Evolutionary conservation across 352 stramenopile genomes (phyloP), one percentile per base, ranked within the genome.

Genomic region (Phytopythium chamaehyphon): DNA sequence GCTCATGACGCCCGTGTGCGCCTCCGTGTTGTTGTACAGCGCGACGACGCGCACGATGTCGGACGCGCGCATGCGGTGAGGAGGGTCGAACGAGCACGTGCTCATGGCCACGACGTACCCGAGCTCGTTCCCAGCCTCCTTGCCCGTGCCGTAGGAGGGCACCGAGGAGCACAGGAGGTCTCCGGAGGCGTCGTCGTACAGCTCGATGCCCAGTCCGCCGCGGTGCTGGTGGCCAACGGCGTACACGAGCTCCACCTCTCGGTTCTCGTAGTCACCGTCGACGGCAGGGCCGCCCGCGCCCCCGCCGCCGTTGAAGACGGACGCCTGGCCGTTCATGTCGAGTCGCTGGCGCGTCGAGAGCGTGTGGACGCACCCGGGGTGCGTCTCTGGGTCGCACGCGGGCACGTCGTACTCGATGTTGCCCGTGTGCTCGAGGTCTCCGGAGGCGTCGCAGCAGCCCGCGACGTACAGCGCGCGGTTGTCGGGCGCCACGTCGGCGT

Each of bases 381-480:
- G 79, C 9, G 72, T 66, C 46, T 73, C 73, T 6, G 66, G 73
- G 52, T 90, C 66, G 47, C 81, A 92, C 38, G 61, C 26, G 0
- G 81, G 81, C 19, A 92, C 69, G 56, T 92, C 79, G 62, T 92
- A 92, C 61, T 92, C 81, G 19, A 92, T 55, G 55, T 89, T 89
- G 23, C 81, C 81, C 54, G 83, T 78, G 57, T 81, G 59, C 3
- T 60, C 51, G 11, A 88, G 54, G 54, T 76, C 70, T 11, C 78
- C 78, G 6, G 78, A 79, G 2, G 78, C 81, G 31, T 92, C 81
- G 44, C 81, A 92, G 55, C 81, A 92, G 14, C 72, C 73, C 8
- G 76, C 76, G 16, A 89, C 55, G 59, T 86, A 88, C 43, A 92
- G 57, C 33, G 71, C 65, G 14, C 74, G 76, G 47, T 86, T 86